A percentile compares a stretch with the other conserved stretches of the same genome.
Conservation (phyloP, 768 basidiomycete species). For the Cyclocybe cylindracea region DNA sequence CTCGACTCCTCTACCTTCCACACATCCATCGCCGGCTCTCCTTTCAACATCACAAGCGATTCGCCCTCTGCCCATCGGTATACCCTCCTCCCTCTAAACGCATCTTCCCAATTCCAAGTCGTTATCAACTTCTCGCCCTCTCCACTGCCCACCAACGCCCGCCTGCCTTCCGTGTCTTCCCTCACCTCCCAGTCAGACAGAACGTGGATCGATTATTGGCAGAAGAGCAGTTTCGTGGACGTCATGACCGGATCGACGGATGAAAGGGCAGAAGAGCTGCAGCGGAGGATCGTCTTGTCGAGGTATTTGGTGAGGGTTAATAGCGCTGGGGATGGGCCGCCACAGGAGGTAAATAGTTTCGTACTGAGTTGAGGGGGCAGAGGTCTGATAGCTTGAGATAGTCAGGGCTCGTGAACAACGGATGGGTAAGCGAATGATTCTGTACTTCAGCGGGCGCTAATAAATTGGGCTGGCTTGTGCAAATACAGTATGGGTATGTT, state of each 20-base stretch:
- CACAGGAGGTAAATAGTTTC: constrained; percentile 36
- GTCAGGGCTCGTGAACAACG: constrained; percentile 16
- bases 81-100: constrained; percentile 39
- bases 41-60: constrained; percentile 41
- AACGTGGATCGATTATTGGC: constrained; percentile 55
- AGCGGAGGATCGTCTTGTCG: constrained; percentile 56
- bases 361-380: too few species aligned
- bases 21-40: constrained; percentile 42
- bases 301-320: constrained; percentile 61
- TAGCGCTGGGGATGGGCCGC: constrained; percentile 54
- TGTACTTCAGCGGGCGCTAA: not conserved
- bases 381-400: constrained; percentile 16
- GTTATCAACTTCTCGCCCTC: constrained; percentile 21
- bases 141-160: too few species aligned
- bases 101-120: not conserved
- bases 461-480: not conserved
- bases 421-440: constrained; percentile 7
- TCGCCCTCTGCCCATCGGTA: constrained; percentile 47
- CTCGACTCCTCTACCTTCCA: constrained; percentile 41
- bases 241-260: constrained; percentile 35
- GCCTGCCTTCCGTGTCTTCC: constrained; percentile 12
- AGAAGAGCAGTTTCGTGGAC: constrained; percentile 50
- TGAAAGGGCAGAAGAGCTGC: constrained; percentile 52
- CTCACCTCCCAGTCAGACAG: constrained; percentile 12
- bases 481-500: constrained; percentile 11